Evolutionary conservation across 495 filamentous ascomycete genomes (phyloP), one percentile per base, ranked within the genome.

Genomic region (Hypoxylon lenormandii): DNA sequence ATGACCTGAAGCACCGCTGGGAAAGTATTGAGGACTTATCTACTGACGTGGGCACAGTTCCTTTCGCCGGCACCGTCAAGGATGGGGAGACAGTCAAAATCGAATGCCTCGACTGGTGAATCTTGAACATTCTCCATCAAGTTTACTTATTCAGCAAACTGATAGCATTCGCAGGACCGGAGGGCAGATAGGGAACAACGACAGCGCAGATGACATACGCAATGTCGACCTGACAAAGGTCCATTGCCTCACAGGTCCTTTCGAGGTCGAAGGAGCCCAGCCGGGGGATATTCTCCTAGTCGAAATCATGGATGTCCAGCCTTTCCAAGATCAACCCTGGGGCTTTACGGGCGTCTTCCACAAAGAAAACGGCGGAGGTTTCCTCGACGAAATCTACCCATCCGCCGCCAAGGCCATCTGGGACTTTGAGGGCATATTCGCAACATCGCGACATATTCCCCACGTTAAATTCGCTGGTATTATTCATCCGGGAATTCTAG

Each of bases 341-440:
- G 94, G 94, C 1, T 97, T 97, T 70, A 92, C 90, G 1, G 94
- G 94, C 0, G 82, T 98, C 1, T 97, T 98, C 72, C 83, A 90
- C 48, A 87, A 85, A 60, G 78, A 88, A 7, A 98, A 98, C 74
- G 94, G 94, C 0, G 94, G 94, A 7, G 94, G 94, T 0, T 97
- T 97, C 68, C 80, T 97, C 16, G 94, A 98, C 77, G 92, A 96
- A 74, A 81, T 92, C 10, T 98, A 96, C 72, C 94, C 94, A 0
- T 87, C 92, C 7, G 85, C 92, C n/a, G 92, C 92, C 13, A 95
- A 95, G 74, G 94, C 94, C 0, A 97, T 98, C 73, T 98, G 94
- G 94, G 94, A 97, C 74, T 97, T 98, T 65, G 93, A 97, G 73
- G 94, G 94, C 61, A 97, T 98, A 72, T 93, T 90, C 80, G 95